Conservation (phyloP, 2,329 filamentous ascomycete genomes). For the Ophiosphaerella narmari region DNA sequence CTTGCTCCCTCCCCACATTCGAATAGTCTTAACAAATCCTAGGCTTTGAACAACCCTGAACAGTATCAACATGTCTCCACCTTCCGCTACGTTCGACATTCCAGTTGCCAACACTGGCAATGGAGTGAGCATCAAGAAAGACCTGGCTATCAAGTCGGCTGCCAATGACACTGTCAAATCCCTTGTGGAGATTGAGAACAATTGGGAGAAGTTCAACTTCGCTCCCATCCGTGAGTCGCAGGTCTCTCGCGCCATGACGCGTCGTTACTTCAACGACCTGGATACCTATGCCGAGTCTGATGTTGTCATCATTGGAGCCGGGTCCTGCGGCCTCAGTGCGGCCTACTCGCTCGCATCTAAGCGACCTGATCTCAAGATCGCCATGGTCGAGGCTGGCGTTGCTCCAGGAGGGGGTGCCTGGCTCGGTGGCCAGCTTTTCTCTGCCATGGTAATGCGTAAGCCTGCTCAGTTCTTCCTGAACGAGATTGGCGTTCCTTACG, state of each 20-base stretch:
- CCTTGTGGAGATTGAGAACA: conserved; percentile 69
- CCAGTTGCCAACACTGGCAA: conserved; percentile 43
- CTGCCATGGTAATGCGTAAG: conserved; percentile 93
- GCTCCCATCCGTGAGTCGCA: conserved; percentile 87
- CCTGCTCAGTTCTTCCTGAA: conserved; percentile 83
- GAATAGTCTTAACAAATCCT: conserved; percentile 36
- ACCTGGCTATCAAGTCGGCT: conserved; percentile 55
- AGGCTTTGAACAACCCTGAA: conserved; percentile 43
- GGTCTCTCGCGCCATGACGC: conserved; percentile 90
- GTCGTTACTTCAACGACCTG: conserved; percentile 89
- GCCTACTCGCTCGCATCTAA: conserved; percentile 83
- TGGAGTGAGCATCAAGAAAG: conserved; percentile 40
- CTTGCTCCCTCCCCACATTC: conserved; percentile 50
- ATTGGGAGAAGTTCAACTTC: conserved; percentile 84
- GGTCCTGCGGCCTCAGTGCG: conserved; percentile 82
- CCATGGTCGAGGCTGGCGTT: conserved; percentile 86
- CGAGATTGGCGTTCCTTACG: conserved; percentile 81
- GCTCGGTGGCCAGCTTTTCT: conserved; percentile 93
- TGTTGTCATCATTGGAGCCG: conserved; percentile 90
- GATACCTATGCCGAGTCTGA: conserved; percentile 90
- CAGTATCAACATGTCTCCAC: conserved; percentile 69
- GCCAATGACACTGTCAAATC: conserved; percentile 55
- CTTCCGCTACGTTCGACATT: conserved; percentile 65
- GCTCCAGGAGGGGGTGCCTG: conserved; percentile 85
- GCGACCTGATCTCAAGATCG: conserved; percentile 88